These are phyloP conservation scores for Pseudogymnoascus sp. DNA, from an alignment of 2,329 filamentous ascomycete genomes.

Conservation along the genomic window DNA sequence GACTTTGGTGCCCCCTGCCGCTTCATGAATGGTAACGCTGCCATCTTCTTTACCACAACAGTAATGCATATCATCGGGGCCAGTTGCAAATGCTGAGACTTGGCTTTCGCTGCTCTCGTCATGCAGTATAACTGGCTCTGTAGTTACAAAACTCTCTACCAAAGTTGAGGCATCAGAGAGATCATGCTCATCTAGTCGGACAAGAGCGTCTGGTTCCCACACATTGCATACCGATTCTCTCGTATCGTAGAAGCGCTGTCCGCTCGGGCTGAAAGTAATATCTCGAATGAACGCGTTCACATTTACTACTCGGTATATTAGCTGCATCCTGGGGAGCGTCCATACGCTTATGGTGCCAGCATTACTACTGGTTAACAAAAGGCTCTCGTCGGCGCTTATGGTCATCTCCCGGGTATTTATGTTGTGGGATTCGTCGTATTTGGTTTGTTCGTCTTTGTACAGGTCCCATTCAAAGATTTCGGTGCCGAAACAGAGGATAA, in stretches of 20 bases:
- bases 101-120: constrained; percentile 3
- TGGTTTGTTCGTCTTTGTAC: background rate
- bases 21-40: constrained; percentile 17
- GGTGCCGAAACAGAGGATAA: background rate
- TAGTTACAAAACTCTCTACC: background rate
- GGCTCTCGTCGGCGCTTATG: constrained; percentile 21
- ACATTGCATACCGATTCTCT: constrained; percentile 23
- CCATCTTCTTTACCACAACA: constrained; percentile 23
- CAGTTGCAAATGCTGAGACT: constrained; percentile 13
- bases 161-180: constrained; percentile 10
- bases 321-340: constrained; percentile 22
- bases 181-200: constrained; percentile 18
- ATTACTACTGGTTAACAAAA: constrained; percentile 23
- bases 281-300: constrained; percentile 18
- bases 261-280: constrained; percentile 23
- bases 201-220: constrained; percentile 26
- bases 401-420: constrained; percentile 19
- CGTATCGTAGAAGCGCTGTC: constrained; percentile 25
- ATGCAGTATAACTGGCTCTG: background rate
- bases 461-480: background rate
- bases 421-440: constrained; percentile 18
- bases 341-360: constrained; percentile 24
- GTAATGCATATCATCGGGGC: constrained; percentile 15
- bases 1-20: background rate
- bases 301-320: constrained; percentile 16